A percentile compares a stretch with the other conserved stretches of the same genome.
phyloP scores from a whole-genome alignment of 1,284 basidiomycete genomes.

The Phellopilus nigrolimitatus region DNA sequence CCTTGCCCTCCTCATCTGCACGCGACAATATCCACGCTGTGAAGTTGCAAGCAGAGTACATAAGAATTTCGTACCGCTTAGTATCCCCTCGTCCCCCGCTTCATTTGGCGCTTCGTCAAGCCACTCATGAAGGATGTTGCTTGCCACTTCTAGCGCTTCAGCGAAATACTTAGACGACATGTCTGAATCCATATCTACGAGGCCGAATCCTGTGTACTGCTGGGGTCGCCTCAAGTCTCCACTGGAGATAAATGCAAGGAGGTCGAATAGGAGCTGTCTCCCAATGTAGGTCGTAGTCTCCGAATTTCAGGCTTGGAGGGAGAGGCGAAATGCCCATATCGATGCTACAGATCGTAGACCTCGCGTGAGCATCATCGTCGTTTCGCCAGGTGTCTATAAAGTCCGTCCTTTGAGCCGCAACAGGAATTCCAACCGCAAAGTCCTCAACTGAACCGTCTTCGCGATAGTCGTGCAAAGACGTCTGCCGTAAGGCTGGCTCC shows the following conservation, averaged over 20 bases:
- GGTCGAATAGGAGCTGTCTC: slow-evolving; percentile 51
- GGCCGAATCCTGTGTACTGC: slow-evolving; percentile 31
- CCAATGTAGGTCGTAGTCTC: slow-evolving; percentile 45
- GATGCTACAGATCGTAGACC: slow-evolving; percentile 29
- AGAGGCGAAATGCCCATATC: slow-evolving; percentile 50
- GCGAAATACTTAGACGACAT: slow-evolving; percentile 36
- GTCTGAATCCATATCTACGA: slow-evolving; percentile 37
- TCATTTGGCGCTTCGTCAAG: slow-evolving; percentile 6
- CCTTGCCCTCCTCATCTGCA: slow-evolving; percentile 31
- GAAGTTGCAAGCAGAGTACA: slow-evolving; percentile 36
- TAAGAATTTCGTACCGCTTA: slow-evolving; percentile 37
- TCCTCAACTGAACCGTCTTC: background rate
- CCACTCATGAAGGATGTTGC: slow-evolving; percentile 36
- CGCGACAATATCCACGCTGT: slow-evolving; percentile 39
- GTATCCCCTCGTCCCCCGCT: slow-evolving; percentile 16
- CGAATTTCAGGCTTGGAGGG: slow-evolving; percentile 47
- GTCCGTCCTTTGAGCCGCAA: background rate
- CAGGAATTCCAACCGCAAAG: background rate
- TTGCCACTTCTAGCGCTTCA: slow-evolving; percentile 37
- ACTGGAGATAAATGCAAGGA: slow-evolving; percentile 37
- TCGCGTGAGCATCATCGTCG: background rate
- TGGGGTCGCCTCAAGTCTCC: slow-evolving; percentile 27
- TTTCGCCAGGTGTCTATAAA: background rate
- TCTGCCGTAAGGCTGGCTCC: slow-evolving; percentile 3
- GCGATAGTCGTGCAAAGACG: slow-evolving; percentile 9